A percentile compares a stretch with the other conserved stretches of the same genome.
These are phyloP conservation scores for Clarireedia hainanense DNA, from an alignment of 2,329 filamentous ascomycete genomes.

Conservation along the genomic window DNA sequence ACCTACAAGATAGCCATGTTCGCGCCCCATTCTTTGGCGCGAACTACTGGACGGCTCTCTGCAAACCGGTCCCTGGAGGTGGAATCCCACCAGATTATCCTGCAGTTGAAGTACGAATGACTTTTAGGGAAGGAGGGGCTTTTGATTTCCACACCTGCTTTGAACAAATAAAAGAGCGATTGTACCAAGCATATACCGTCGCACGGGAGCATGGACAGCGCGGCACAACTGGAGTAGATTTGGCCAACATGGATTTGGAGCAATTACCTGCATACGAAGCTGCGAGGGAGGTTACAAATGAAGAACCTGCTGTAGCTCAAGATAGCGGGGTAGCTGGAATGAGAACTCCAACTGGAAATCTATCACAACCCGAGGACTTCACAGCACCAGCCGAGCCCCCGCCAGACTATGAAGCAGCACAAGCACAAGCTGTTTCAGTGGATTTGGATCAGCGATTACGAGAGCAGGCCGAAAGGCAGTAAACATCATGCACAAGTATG, in stretches of 20 bases:
- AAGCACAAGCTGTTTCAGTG: conserved; percentile 57
- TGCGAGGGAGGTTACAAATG: conserved; percentile 22
- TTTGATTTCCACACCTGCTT: conserved; percentile 82
- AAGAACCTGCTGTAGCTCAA: conserved; percentile 15
- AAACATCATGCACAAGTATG: conserved; percentile 1
- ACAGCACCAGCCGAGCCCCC: conserved; percentile 65
- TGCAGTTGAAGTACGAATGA: conserved; percentile 72
- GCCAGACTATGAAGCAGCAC: conserved; percentile 85
- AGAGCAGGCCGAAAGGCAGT: conserved; percentile 55
- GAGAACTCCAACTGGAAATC: conserved; percentile 9
- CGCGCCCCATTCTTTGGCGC: conserved; percentile 87
- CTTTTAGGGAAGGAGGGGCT: conserved; percentile 92
- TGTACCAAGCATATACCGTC: conserved; percentile 73
- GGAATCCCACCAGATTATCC: conserved; percentile 69
- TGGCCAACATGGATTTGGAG: conserved; percentile 67
- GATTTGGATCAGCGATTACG: conserved; percentile 61
- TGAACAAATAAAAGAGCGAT: conserved; percentile 74
- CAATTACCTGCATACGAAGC: conserved; percentile 83
- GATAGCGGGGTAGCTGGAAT: conserved; percentile 16
- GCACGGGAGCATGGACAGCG: conserved; percentile 58
- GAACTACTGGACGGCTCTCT: conserved; percentile 77
- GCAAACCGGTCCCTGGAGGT: conserved; percentile 75
- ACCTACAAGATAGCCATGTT: conserved; percentile 78
- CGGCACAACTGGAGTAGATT: conserved; percentile 38
- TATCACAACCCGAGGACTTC: conserved; percentile 9